Evolutionary conservation across 306 rosid genomes (phyloP).

Genomic region (Cicer judaicum): DNA sequence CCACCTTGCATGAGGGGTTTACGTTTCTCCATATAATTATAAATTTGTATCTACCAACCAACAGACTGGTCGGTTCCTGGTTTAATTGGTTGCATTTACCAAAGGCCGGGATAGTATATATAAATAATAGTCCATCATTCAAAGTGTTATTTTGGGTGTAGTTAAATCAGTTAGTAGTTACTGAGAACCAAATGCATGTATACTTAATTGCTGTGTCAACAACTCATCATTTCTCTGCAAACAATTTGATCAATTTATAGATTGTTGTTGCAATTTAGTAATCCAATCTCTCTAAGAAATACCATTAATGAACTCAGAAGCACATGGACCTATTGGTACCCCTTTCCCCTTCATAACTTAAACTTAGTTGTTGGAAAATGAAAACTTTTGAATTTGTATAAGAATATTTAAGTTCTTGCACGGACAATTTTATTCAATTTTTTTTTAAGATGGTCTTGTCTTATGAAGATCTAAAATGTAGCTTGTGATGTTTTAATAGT

Average conservation of each 20-base stretch:
- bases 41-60: too few relatives aligned
- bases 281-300: slow-evolving; percentile 7
- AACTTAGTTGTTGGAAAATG: slow-evolving; percentile 6
- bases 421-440: too few relatives aligned
- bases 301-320: not conserved
- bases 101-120: too few relatives aligned
- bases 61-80: too few relatives aligned
- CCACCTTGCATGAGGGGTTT: too few relatives aligned
- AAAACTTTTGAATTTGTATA: not conserved
- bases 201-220: not conserved
- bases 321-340: not conserved
- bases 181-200: not conserved
- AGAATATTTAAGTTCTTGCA: not conserved
- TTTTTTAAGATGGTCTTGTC: not conserved
- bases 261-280: not conserved
- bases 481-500: not conserved
- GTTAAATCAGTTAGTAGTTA: too few relatives aligned
- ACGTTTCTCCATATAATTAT: too few relatives aligned
- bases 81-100: too few relatives aligned
- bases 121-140: too few relatives aligned
- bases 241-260: not conserved
- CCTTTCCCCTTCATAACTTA: not conserved
- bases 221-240: slow-evolving; percentile 17
- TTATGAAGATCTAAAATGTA: not conserved
- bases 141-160: too few relatives aligned